Conservation (phyloP, 257 asterid genomes). For the Gentiana macrophylla region DNA sequence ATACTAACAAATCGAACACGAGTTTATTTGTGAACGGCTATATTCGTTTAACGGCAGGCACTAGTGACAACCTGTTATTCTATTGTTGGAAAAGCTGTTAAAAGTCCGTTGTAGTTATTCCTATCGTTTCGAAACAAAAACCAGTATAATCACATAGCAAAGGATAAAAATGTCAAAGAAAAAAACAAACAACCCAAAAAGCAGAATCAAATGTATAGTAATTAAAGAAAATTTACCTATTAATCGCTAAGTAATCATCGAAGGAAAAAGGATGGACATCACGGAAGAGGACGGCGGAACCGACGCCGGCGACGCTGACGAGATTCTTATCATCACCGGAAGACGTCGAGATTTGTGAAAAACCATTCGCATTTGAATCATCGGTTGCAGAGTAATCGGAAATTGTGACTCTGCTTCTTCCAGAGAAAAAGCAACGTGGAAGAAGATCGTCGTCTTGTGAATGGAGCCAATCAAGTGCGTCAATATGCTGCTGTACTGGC, state of each 20-base stretch:
- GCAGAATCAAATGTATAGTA: too few species aligned
- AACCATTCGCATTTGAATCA: slow-evolving; percentile 13
- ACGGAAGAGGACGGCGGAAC: slow-evolving; percentile 86
- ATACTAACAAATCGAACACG: too few species aligned
- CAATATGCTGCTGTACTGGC: slow-evolving; percentile 62
- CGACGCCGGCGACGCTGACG: slow-evolving; percentile 82
- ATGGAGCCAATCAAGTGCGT: slow-evolving; percentile 81
- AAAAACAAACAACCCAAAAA: too few species aligned
- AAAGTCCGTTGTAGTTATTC: too few species aligned
- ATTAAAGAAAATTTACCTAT: slow-evolving; percentile 35
- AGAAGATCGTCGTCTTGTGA: slow-evolving; percentile 44
- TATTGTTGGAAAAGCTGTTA: too few species aligned
- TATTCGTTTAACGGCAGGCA: too few species aligned
- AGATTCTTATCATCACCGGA: slow-evolving; percentile 23
- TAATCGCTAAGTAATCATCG: slow-evolving; percentile 72
- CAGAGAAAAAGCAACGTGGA: slow-evolving; percentile 90
- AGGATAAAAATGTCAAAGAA: too few species aligned
- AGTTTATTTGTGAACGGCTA: too few species aligned
- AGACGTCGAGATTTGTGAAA: slow-evolving; percentile 12
- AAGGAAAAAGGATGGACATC: slow-evolving; percentile 56
- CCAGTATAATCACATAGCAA: too few species aligned
- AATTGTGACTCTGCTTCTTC: slow-evolving; percentile 37
- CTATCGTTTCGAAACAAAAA: too few species aligned
- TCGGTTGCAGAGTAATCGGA: slow-evolving; percentile 18
- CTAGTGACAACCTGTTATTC: too few species aligned